Evolutionary conservation across 2,329 filamentous ascomycete genomes (phyloP).

Genomic region (Amauroascus verrucosus): DNA sequence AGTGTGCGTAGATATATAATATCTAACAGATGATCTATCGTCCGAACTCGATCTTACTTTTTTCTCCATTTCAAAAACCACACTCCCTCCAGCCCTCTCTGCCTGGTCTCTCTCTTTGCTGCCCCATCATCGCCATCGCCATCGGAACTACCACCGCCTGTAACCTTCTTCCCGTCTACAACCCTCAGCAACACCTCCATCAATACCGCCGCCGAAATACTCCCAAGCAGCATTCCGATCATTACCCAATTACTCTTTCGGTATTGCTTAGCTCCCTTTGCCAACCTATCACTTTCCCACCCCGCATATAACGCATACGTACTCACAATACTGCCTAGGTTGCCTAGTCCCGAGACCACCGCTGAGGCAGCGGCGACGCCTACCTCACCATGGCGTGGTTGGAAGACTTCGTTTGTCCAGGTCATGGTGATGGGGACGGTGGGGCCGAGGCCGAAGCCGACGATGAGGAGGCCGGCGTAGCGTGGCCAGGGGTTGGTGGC

Average conservation of each 20-base stretch:
- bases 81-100: slow-evolving; percentile 31
- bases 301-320: slow-evolving; percentile 84
- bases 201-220: slow-evolving; percentile 53
- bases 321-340: slow-evolving; percentile 73
- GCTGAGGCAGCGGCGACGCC: slow-evolving; percentile 79
- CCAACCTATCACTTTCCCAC: slow-evolving; percentile 65
- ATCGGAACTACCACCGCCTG: not conserved
- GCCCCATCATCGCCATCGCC: slow-evolving; percentile 20
- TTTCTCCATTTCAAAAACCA: slow-evolving; percentile 16
- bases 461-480: slow-evolving; percentile 79
- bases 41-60: not conserved
- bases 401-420: slow-evolving; percentile 86
- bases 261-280: slow-evolving; percentile 56
- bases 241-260: slow-evolving; percentile 77
- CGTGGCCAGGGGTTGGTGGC: slow-evolving; percentile 61
- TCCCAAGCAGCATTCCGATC: slow-evolving; percentile 72
- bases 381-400: slow-evolving; percentile 77
- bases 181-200: slow-evolving; percentile 57
- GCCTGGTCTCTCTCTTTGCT: slow-evolving; percentile 27
- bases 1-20: no score
- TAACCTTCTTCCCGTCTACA: slow-evolving; percentile 24
- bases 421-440: slow-evolving; percentile 91
- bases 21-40: no score
- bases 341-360: slow-evolving; percentile 76
- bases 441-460: slow-evolving; percentile 81